Conservation (phyloP, 495 filamentous ascomycete genomes). For the Opeltia flavorubescens region DNA sequence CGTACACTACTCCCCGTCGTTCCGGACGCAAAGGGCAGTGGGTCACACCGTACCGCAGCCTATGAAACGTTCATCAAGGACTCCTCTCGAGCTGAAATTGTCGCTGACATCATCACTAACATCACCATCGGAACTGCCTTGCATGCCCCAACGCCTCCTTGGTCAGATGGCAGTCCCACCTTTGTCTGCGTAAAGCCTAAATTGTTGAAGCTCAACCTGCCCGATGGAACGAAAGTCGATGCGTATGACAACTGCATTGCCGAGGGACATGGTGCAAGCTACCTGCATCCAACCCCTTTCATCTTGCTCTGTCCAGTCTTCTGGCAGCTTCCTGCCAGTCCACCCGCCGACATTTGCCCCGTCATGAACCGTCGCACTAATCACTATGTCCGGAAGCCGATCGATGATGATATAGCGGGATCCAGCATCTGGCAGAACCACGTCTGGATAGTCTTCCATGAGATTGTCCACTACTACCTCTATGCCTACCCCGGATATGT, state of each 20-base stretch:
- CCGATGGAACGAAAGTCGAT: background rate
- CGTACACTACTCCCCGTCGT: conserved; percentile 5
- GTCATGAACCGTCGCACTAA: background rate
- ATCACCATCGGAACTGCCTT: background rate
- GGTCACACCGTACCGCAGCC: background rate
- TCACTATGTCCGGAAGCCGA: background rate
- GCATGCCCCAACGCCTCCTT: background rate
- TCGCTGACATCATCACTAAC: background rate
- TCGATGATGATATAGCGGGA: background rate
- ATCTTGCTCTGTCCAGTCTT: background rate
- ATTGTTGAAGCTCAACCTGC: background rate
- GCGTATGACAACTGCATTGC: background rate
- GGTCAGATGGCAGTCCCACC: background rate
- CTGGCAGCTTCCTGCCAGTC: background rate
- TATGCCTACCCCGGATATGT: background rate
- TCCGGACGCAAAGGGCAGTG: background rate
- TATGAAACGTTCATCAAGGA: background rate
- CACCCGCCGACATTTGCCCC: background rate
- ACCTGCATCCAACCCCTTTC: background rate
- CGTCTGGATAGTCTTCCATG: background rate
- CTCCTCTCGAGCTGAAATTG: background rate
- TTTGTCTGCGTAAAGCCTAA: background rate
- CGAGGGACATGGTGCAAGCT: background rate
- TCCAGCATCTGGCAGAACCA: background rate
- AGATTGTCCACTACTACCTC: background rate